Percentiles rank a stretch among this genome's conserved stretches.
These are phyloP conservation scores for Scheffersomyces lignicola DNA, from an alignment of 1,139 yeast species.

Conservation along the genomic window DNA sequence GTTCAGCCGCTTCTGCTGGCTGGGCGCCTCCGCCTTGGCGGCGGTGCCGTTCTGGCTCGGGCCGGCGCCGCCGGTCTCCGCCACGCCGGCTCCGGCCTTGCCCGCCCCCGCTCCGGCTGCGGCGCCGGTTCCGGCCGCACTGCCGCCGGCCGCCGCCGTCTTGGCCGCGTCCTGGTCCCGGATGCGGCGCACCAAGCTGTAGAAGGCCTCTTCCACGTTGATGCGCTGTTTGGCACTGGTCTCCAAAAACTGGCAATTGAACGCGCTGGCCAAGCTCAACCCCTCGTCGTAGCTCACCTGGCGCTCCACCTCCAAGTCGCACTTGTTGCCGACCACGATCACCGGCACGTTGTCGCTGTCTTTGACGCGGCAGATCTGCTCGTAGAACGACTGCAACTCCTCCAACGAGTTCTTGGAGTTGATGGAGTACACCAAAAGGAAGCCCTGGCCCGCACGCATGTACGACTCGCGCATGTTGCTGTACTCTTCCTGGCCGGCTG, in stretches of 20 bases:
- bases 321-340: conserved; percentile 71
- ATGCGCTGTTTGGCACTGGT: conserved; percentile 92
- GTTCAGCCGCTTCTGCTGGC: conserved; percentile 6
- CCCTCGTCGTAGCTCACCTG: conserved; percentile 85
- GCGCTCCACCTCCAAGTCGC: conserved; percentile 64
- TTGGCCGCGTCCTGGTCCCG: conserved; percentile 19
- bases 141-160: no score
- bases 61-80: no score
- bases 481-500: conserved; percentile 98
- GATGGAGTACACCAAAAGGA: conserved; percentile 79
- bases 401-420: conserved; percentile 78
- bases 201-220: conserved; percentile 92
- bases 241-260: conserved; percentile 81
- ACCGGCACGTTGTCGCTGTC: conserved; percentile 74
- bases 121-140: no score
- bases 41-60: conserved; percentile 6
- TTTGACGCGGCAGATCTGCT: conserved; percentile 84
- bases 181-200: conserved; percentile 67
- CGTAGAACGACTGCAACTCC: conserved; percentile 75
- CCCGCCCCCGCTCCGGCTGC: conserved; percentile 6
- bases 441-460: conserved; percentile 94
- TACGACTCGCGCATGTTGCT: conserved; percentile 93
- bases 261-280: conserved; percentile 68
- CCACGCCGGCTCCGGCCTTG: no score
- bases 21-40: conserved; percentile 11